These are phyloP conservation scores for Parasitella parasitica DNA, from an alignment of 371 early-diverging fungal genomes.

Conservation along the genomic window DNA sequence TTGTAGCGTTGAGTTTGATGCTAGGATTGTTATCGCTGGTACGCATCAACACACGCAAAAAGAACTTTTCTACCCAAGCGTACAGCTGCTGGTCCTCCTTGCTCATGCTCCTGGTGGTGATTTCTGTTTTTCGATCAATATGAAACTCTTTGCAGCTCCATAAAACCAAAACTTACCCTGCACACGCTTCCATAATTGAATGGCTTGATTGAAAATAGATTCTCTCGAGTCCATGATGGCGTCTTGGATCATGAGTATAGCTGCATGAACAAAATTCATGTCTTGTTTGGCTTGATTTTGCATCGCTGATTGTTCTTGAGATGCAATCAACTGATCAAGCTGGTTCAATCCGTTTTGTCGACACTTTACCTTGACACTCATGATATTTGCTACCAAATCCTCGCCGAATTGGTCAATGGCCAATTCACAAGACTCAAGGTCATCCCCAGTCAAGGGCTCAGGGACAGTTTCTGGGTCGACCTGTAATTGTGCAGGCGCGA, in stretches of 20 bases:
- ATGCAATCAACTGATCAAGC: slow-evolving; percentile 1
- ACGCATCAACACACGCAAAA: slow-evolving; percentile 56
- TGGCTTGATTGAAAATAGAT: slow-evolving; percentile 45
- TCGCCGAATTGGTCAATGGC: slow-evolving; percentile 56
- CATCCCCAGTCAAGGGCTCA: slow-evolving; percentile 53
- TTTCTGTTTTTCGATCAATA: not conserved
- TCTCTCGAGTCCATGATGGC: slow-evolving; percentile 69
- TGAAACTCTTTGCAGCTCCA: too few relatives aligned
- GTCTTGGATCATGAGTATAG: slow-evolving; percentile 57
- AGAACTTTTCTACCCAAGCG: slow-evolving; percentile 43
- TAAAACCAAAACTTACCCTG: slow-evolving; percentile 26
- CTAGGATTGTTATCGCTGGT: slow-evolving; percentile 63
- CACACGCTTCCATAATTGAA: slow-evolving; percentile 56
- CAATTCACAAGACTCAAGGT: slow-evolving; percentile 42
- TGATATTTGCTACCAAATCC: slow-evolving; percentile 45
- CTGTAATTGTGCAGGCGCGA: not conserved
- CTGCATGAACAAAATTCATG: slow-evolving; percentile 59
- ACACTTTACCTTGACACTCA: slow-evolving; percentile 53
- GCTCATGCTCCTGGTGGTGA: not conserved
- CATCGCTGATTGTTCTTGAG: not conserved
- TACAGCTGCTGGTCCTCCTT: not conserved
- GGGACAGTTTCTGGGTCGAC: slow-evolving; percentile 32
- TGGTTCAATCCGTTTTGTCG: slow-evolving; percentile 51
- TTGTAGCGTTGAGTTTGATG: slow-evolving; percentile 47
- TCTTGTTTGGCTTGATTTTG: not conserved